These are phyloP conservation scores for Acanthamoeba royreba DNA, from an alignment of 208 protist genomes.

Conservation along the genomic window DNA sequence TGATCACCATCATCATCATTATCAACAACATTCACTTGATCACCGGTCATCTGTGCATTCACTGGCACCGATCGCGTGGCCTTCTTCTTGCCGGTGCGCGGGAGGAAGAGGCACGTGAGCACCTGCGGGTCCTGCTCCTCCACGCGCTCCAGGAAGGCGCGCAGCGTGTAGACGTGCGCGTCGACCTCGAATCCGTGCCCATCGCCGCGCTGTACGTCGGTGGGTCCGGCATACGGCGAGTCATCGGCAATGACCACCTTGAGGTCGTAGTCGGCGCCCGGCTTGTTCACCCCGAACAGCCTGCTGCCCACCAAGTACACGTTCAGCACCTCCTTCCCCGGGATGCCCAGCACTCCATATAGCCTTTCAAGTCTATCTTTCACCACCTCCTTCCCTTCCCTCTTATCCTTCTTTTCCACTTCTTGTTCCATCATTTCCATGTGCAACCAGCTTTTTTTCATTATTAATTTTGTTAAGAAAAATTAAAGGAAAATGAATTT, in stretches of 20 bases:
- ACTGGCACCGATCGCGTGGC: neutral
- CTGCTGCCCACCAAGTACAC: neutral
- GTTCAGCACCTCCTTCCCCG: neutral
- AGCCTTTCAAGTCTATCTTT: neutral
- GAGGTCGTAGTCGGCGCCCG: neutral
- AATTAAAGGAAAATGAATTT: neutral
- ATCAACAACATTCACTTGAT: too few relatives aligned
- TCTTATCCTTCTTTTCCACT: neutral
- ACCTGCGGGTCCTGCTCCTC: neutral
- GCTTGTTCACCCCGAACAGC: neutral
- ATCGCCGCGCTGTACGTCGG: neutral
- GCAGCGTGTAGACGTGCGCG: neutral
- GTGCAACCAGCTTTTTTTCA: too few relatives aligned
- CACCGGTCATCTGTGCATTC: too few relatives aligned
- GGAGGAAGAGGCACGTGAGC: neutral
- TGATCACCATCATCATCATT: too few relatives aligned
- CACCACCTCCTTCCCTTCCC: neutral
- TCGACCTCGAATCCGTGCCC: neutral
- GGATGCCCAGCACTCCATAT: neutral
- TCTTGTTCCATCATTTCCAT: neutral
- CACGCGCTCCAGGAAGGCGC: neutral
- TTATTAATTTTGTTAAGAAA: neutral
- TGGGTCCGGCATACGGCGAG: neutral
- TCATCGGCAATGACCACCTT: neutral
- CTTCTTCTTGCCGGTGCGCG: neutral